phyloP scores from a whole-genome alignment of 768 basidiomycete species.

The Termitomyces sp. region DNA sequence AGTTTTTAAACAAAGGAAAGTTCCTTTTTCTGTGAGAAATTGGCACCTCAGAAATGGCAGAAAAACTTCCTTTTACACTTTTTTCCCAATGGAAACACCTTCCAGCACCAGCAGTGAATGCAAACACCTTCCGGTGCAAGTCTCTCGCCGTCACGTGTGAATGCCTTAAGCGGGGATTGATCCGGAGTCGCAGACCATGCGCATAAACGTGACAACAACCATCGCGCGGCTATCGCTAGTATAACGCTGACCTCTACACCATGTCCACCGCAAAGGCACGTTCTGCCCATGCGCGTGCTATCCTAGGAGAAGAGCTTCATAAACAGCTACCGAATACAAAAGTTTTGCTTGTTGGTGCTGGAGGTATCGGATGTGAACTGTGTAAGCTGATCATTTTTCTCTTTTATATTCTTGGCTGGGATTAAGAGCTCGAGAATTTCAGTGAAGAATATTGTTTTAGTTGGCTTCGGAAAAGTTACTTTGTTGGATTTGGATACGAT shows the following conservation, averaged over 20 bases:
- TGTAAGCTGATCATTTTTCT: conserved; percentile 38
- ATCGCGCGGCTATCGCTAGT: conserved; percentile 4
- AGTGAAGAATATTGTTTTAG: conserved; percentile 96
- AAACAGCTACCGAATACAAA: conserved; percentile 52
- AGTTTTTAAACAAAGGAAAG: no score
- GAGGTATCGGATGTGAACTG: conserved; percentile 96
- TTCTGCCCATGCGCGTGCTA: conserved; percentile 61
- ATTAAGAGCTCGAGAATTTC: conserved; percentile 1
- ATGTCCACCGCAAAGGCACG: conserved; percentile 48
- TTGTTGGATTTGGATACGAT: conserved; percentile 97
- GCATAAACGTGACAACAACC: conserved; percentile 19
- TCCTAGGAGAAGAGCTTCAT: conserved; percentile 73
- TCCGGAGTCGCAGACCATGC: neutral
- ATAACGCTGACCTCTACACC: conserved; percentile 11
- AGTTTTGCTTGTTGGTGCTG: conserved; percentile 89
- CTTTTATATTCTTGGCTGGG: neutral
- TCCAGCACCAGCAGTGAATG: no score
- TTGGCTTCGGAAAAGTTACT: conserved; percentile 90
- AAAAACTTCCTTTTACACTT: no score
- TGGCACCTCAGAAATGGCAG: no score
- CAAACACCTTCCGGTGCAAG: no score
- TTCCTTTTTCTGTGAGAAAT: no score
- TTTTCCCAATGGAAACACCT: no score
- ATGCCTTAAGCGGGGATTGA: neutral
- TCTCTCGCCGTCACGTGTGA: no score